Base-by-base conservation (phyloP, 2,329 filamentous ascomycete genomes). In the Pseudocercospora fuligena region DNA sequence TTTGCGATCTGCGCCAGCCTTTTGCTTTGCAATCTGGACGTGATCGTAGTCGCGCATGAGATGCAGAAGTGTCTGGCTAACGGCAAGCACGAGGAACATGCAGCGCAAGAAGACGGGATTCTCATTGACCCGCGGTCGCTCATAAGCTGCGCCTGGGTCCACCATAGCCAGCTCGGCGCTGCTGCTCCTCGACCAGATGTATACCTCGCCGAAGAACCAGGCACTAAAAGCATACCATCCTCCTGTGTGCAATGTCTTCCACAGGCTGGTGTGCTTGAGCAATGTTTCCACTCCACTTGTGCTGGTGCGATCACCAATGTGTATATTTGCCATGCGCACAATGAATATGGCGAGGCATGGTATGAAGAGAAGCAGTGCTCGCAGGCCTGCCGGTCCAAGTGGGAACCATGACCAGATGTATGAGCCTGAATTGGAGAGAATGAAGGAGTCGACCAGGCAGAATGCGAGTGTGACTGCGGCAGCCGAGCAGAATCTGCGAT, bases 361-460 rank as follows among this genome's bases (percentile, higher is more conserved):
- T 68, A 91, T 82, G 81, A 94, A 94, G 70, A 97, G 86, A 69
- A 93, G 85, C 16, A 90, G 77, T 5, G 92, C 87, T 73, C 93
- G 90, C 63, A 96, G 79, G 66, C 92, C 93, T 53, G 90, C 88
- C 63, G 85, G 85, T 60, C 93, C 92, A 46, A 97, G 74, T 25
- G 93, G 93, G 72, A 97, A 93, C 91, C 92, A 94, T 73, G 89
- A 84, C 93, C 93, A 97, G 68, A 97, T 64, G 46, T 63, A 70
- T 56, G 58, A 65, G 33, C 63, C 57, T 25, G 90, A 89, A 70
- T 94, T 85, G 19, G 90, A 89, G 70, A 97, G 85, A 64, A 89
- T 78, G 61, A 95, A 80, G 58, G 93, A 87, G 76, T 92, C 87
- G 43, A 87, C 63, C 78, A 95, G 97, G 76, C 92, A 92, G 64